Evolutionary conservation across 805 yeast species (phyloP).

Genomic region (Lachancea waltii): DNA sequence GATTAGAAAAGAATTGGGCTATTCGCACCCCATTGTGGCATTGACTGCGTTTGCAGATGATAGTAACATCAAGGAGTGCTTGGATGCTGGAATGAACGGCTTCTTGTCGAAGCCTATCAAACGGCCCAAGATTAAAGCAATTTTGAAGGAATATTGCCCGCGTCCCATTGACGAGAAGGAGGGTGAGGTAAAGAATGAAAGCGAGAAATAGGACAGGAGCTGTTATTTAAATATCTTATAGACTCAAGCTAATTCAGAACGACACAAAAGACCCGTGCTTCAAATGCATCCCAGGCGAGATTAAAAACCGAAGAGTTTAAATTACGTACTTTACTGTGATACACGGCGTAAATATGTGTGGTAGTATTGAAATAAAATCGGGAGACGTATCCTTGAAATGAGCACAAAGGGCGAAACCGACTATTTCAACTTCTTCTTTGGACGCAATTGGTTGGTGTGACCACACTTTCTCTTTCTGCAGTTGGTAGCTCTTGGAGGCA

Average conservation of each 20-base stretch:
- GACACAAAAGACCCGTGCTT: no score
- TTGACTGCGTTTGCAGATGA: conserved; percentile 94
- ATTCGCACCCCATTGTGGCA: conserved; percentile 77
- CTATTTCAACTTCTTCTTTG: conserved; percentile 98
- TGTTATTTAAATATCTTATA: background rate
- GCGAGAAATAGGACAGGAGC: background rate
- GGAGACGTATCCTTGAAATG: conserved; percentile 1
- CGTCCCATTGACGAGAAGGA: background rate
- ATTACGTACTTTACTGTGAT: conserved; percentile 11
- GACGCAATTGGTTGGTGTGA: conserved; percentile 99
- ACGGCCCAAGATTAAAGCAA: conserved; percentile 57
- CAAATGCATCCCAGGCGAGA: background rate
- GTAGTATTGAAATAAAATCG: conserved; percentile 2
- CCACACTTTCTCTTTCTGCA: conserved; percentile 99
- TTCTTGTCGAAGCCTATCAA: conserved; percentile 85
- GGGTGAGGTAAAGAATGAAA: background rate
- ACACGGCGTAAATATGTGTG: conserved; percentile 11
- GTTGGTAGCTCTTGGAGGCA: conserved; percentile 99
- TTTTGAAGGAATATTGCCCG: conserved; percentile 35
- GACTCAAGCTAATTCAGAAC: background rate
- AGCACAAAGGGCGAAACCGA: conserved; percentile 36
- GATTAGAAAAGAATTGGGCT: conserved; percentile 58
- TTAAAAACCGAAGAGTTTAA: conserved; percentile 10
- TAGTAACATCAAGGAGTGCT: conserved; percentile 77
- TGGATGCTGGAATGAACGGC: conserved; percentile 88